A percentile compares a stretch with the other conserved stretches of the same genome.
Conservation (phyloP, 2,329 filamentous ascomycete species). For the Neoascochyta sp. region DNA sequence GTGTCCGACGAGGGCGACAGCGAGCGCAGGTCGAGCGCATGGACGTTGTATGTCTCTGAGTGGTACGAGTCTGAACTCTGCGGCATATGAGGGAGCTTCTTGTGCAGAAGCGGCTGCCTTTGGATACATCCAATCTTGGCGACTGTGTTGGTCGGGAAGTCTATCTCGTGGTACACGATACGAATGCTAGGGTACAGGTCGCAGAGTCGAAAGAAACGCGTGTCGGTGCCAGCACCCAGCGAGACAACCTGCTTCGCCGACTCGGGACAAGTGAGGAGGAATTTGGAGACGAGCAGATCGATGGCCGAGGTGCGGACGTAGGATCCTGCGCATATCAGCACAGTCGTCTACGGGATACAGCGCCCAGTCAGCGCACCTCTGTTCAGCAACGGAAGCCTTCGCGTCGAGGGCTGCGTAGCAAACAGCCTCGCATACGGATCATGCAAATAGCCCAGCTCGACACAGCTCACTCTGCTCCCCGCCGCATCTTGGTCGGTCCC, state of each 20-base stretch:
- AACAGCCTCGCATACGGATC: constrained; percentile 76
- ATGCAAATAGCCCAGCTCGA: constrained; percentile 76
- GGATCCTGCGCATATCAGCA: constrained; percentile 60
- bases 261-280: constrained; percentile 52
- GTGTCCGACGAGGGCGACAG: constrained; percentile 40
- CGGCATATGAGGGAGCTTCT: constrained; percentile 21
- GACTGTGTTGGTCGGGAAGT: constrained; percentile 72
- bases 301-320: constrained; percentile 84
- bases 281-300: constrained; percentile 69
- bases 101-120: constrained; percentile 26
- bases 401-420: constrained; percentile 53
- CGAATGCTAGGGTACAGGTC: constrained; percentile 41
- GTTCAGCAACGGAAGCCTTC: constrained; percentile 88
- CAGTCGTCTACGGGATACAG: too few relatives aligned
- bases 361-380: constrained; percentile 59
- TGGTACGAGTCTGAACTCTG: constrained; percentile 41
- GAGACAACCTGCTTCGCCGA: constrained; percentile 75
- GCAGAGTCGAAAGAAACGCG: constrained; percentile 74
- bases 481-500: constrained; percentile 90
- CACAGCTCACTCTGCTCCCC: constrained; percentile 82
- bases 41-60: constrained; percentile 52
- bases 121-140: constrained; percentile 56
- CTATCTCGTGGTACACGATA: constrained; percentile 84
- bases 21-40: constrained; percentile 64
- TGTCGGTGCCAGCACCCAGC: constrained; percentile 90